phyloP scores from a whole-genome alignment of 169 alveolate species.

The Plasmodium cynomolgi region DNA sequence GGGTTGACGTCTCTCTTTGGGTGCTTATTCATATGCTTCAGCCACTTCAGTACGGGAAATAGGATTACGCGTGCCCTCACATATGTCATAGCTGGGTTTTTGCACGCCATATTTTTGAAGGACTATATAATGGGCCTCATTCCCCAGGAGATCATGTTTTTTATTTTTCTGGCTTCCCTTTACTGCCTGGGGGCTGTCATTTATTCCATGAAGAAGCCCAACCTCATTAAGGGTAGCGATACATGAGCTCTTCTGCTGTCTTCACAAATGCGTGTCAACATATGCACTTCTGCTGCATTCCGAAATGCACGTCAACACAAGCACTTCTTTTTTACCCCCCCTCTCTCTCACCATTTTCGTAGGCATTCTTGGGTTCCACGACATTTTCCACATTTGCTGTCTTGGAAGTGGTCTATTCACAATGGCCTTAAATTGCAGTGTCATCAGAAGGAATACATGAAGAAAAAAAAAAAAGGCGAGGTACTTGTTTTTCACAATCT shows the following conservation, averaged over 20 bases:
- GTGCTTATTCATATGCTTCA: constrained; percentile 24
- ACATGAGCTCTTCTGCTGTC: not conserved
- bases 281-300: not conserved
- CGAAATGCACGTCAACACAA: not conserved
- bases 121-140: constrained; percentile 48
- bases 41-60: constrained; percentile 41
- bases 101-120: constrained; percentile 43
- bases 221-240: constrained; percentile 59
- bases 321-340: not conserved
- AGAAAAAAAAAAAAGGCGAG: not conserved
- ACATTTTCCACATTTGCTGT: constrained; percentile 83
- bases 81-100: constrained; percentile 73
- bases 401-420: constrained; percentile 76
- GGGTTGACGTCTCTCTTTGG: constrained; percentile 77
- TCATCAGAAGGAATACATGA: constrained; percentile 55
- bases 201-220: constrained; percentile 81
- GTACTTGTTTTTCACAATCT: not conserved
- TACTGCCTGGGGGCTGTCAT: constrained; percentile 81
- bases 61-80: constrained; percentile 69
- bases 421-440: constrained; percentile 76
- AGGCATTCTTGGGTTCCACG: constrained; percentile 82
- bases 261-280: not conserved
- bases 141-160: constrained; percentile 46
- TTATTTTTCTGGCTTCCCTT: constrained; percentile 32
- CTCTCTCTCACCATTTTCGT: not conserved